Base-by-base conservation (phyloP, 2,329 filamentous ascomycete species). In the Immersiporthe knoxdaviesiana region DNA sequence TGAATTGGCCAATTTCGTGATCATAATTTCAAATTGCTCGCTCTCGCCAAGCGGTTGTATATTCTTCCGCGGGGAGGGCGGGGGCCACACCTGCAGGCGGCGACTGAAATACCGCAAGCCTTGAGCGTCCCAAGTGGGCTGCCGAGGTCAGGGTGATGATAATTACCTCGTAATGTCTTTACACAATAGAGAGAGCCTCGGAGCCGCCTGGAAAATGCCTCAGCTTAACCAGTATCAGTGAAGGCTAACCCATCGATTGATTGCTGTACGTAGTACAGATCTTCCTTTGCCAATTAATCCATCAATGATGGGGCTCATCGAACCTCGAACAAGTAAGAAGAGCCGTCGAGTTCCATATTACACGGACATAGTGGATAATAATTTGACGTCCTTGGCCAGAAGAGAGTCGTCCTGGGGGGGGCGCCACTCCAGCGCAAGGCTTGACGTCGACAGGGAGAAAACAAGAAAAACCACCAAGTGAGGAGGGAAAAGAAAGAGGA, bases 71-170 rank as follows among this genome's bases (percentile, higher is more conserved):
- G 44, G 44, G 44, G 21, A n/a, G 18, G 5, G 41, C 16, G 44
- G 44, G 12, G 35, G 50, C 52, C 37, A 56, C 63, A 56, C 63
- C 30, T 39, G 21, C n/a, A 27, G 41, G 30, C 10, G 37, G 27
- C 32, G 39, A 62, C 44, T 27, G 59, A 62, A 62, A 41, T 62
- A 37, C 59, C 59, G 37, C 37, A 44, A n/a, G 59, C 37, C 10
- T 27, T 35, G 32, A 54, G n/a, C 24, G 27, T 54, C n/a, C 18
- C 50, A 54, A 54, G 50, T 54, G 50, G n/a, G 18, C 50, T 39
- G 6, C 37, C 37, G 37, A 39, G 37, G 37, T 14, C n/a, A 54
- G n/a, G 50, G 50, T 16, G 10, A n/a, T n/a, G n/a, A n/a, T 54
- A 14, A 12, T 54, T 27, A 54, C 50, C n/a, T 27, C n/a, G 50